Percentiles rank a stretch among this genome's conserved stretches.
These are phyloP conservation scores for Erythrophleum fordii DNA, from an alignment of 306 rosid genomes.

Conservation along the genomic window DNA sequence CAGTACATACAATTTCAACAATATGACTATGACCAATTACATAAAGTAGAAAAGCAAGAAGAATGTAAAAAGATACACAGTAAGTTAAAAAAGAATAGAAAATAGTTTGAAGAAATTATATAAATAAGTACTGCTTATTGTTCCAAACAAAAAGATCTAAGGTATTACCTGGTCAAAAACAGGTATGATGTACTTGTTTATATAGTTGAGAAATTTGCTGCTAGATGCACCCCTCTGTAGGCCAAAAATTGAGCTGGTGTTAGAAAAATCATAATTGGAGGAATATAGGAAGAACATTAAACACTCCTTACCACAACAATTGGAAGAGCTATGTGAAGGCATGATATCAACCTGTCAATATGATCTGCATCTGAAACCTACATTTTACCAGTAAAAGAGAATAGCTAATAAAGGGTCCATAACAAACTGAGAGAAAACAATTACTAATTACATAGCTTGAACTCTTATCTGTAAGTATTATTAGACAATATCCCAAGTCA, in stretches of 20 bases:
- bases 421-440: background rate
- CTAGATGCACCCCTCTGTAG: constrained; percentile 92
- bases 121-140: background rate
- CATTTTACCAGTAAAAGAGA: constrained; percentile 37
- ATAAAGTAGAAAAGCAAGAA: background rate
- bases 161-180: constrained; percentile 87
- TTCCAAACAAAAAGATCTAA: constrained; percentile 22
- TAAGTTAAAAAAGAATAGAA: background rate
- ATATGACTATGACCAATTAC: background rate
- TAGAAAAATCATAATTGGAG: constrained; percentile 16
- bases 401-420: background rate
- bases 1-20: constrained; percentile 1
- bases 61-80: background rate
- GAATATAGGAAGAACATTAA: constrained; percentile 5
- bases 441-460: background rate
- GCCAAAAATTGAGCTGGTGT: constrained; percentile 22
- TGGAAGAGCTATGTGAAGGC: constrained; percentile 96
- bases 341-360: constrained; percentile 92
- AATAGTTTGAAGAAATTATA: background rate
- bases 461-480: constrained; percentile 21
- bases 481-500: background rate
- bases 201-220: constrained; percentile 84
- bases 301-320: constrained; percentile 78
- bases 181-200: constrained; percentile 83
- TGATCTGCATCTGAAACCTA: constrained; percentile 96